Percentiles rank a stretch among this genome's conserved stretches.
These are phyloP conservation scores for Brasilioporus rufonigricans DNA, from an alignment of 768 basidiomycete genomes.

Conservation along the genomic window DNA sequence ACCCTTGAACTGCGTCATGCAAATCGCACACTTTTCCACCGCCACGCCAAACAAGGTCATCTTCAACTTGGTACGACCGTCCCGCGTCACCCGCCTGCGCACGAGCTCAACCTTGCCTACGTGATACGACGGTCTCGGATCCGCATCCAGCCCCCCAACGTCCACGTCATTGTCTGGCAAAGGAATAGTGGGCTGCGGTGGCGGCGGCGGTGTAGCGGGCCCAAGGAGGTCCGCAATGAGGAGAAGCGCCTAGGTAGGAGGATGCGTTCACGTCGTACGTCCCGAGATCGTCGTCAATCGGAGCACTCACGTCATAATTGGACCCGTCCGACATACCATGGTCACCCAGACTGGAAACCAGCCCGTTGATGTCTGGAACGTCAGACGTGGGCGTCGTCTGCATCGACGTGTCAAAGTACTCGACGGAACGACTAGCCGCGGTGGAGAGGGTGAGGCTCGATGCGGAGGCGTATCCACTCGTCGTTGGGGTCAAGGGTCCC, in stretches of 20 bases:
- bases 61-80: slow-evolving; percentile 73
- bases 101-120: slow-evolving; percentile 52
- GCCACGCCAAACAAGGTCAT: slow-evolving; percentile 56
- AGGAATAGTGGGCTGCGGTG: not conserved
- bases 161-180: slow-evolving; percentile 8
- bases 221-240: slow-evolving; percentile 63
- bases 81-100: slow-evolving; percentile 54
- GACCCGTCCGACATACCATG: slow-evolving; percentile 43
- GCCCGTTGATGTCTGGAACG: slow-evolving; percentile 61
- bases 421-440: slow-evolving; percentile 21
- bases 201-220: slow-evolving; percentile 37
- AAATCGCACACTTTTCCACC: slow-evolving; percentile 73
- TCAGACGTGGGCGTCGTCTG: slow-evolving; percentile 31
- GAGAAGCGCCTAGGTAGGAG: slow-evolving; percentile 48
- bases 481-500: slow-evolving; percentile 32
- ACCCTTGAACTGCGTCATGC: slow-evolving; percentile 65
- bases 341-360: slow-evolving; percentile 55
- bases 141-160: not conserved
- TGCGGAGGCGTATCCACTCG: slow-evolving; percentile 24
- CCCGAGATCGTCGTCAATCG: slow-evolving; percentile 21
- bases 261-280: slow-evolving; percentile 21
- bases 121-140: slow-evolving; percentile 20
- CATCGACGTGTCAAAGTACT: slow-evolving; percentile 28
- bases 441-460: slow-evolving; percentile 30
- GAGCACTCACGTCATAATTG: slow-evolving; percentile 63